These are phyloP conservation scores for Trichoderma breve DNA, from an alignment of 2,329 filamentous ascomycete species.

Conservation along the genomic window DNA sequence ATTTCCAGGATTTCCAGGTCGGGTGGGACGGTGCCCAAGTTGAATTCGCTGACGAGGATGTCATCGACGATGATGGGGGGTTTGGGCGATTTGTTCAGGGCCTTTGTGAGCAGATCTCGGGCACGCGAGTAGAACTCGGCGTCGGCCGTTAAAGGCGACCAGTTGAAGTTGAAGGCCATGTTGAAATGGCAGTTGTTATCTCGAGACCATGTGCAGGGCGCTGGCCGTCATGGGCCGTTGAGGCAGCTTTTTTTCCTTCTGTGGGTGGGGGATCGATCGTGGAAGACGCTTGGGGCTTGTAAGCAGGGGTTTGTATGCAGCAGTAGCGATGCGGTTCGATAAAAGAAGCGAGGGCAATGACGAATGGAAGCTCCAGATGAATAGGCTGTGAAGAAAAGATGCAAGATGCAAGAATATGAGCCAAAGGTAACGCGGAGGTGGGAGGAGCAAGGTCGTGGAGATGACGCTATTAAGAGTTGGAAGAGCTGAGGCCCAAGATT, in stretches of 20 bases:
- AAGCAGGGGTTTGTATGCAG: not conserved
- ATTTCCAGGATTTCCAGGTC: constrained; percentile 97
- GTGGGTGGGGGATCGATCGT: constrained; percentile 13
- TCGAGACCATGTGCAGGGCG: constrained; percentile 34
- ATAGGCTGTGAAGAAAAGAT: not conserved
- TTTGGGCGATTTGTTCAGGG: constrained; percentile 96
- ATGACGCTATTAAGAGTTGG: constrained; percentile 18
- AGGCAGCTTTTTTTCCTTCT: constrained; percentile 3
- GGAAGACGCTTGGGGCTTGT: constrained; percentile 5
- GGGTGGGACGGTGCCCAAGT: constrained; percentile 89
- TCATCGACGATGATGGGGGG: constrained; percentile 99
- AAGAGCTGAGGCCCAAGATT: constrained; percentile 10
- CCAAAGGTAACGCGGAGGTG: constrained; percentile 7
- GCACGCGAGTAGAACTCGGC: constrained; percentile 86
- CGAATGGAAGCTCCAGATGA: not conserved
- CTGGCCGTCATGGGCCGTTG: constrained; percentile 24
- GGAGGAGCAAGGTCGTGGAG: constrained; percentile 11
- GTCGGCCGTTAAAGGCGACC: constrained; percentile 97
- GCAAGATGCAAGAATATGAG: not conserved
- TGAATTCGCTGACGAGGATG: constrained; percentile 96
- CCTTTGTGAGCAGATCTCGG: constrained; percentile 88
- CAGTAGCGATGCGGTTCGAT: not conserved
- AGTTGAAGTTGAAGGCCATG: constrained; percentile 99
- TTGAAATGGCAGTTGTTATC: constrained; percentile 46
- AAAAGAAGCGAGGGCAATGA: not conserved